Percentiles rank a stretch among this genome's conserved stretches.
Conservation (phyloP, 352 stramenopile species). For the Phytophthora nicotianae region DNA sequence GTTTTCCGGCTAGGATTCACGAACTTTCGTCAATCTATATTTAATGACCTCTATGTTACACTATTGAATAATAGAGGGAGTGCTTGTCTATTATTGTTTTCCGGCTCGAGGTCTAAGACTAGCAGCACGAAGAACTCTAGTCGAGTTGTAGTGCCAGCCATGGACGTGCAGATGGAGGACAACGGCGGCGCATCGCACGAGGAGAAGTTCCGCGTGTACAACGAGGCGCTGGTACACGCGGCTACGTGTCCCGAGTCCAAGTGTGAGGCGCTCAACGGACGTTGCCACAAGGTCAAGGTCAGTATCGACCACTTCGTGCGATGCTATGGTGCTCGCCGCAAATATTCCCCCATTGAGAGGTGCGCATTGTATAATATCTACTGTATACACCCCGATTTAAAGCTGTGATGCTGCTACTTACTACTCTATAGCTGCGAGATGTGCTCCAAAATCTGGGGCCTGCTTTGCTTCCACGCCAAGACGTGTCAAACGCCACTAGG, state of each 20-base stretch:
- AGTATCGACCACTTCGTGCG: slow-evolving; percentile 90
- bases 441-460: slow-evolving; percentile 85
- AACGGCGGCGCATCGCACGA: slow-evolving; percentile 53
- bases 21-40: background rate
- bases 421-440: slow-evolving; percentile 59
- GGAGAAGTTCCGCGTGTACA: slow-evolving; percentile 88
- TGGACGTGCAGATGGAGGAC: slow-evolving; percentile 57
- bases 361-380: slow-evolving; percentile 23
- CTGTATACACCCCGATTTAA: background rate
- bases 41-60: background rate
- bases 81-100: slow-evolving; percentile 6
- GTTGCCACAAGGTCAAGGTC: slow-evolving; percentile 89
- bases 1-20: background rate
- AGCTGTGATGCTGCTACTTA: background rate
- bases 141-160: slow-evolving; percentile 13
- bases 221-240: slow-evolving; percentile 78
- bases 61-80: background rate
- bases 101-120: slow-evolving; percentile 1
- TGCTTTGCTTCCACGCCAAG: slow-evolving; percentile 89
- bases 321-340: slow-evolving; percentile 79
- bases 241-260: slow-evolving; percentile 60
- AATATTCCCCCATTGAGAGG: slow-evolving; percentile 79
- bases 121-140: background rate
- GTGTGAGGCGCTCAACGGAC: slow-evolving; percentile 62
- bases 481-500: slow-evolving; percentile 59